Percentiles rank a stretch among this genome's conserved stretches.
phyloP scores from a whole-genome alignment of 78 protist genomes.

The Dictyostelium citrinum region DNA sequence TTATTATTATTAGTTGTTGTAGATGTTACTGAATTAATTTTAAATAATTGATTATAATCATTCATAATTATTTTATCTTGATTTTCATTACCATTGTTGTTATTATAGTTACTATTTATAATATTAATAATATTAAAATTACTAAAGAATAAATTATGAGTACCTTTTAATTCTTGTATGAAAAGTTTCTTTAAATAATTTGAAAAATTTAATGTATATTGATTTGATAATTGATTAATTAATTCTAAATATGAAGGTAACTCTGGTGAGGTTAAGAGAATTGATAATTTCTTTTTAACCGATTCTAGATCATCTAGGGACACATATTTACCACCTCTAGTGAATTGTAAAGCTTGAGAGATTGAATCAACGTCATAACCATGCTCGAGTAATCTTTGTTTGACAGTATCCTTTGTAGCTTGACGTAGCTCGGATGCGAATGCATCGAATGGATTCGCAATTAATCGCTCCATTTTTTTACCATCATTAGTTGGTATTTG shows the following conservation, averaged over 20 bases:
- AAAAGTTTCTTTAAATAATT: slow-evolving; percentile 19
- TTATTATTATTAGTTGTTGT: not conserved
- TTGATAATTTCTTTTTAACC: not conserved
- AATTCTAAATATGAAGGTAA: not conserved
- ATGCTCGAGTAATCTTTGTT: not conserved
- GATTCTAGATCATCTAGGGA: not conserved
- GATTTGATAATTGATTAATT: slow-evolving; percentile 14
- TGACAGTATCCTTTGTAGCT: slow-evolving; percentile 18
- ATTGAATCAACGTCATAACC: slow-evolving; percentile 11
- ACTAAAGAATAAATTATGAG: slow-evolving; percentile 3
- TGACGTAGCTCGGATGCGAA: slow-evolving; percentile 17
- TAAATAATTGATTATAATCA: slow-evolving; percentile 28
- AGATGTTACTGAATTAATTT: not conserved
- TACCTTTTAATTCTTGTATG: slow-evolving; percentile 13
- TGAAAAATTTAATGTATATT: not conserved
- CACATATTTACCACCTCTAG: not conserved
- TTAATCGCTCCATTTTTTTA: slow-evolving; percentile 4
- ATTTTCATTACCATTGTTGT: not conserved
- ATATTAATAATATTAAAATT: not conserved
- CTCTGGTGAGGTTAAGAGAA: not conserved
- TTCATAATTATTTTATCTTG: not conserved
- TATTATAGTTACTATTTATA: not conserved
- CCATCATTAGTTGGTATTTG: not conserved
- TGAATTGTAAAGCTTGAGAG: not conserved
- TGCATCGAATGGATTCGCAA: slow-evolving; percentile 72